Conservation (phyloP, 1,284 basidiomycete species). For the Boletus mariae region DNA sequence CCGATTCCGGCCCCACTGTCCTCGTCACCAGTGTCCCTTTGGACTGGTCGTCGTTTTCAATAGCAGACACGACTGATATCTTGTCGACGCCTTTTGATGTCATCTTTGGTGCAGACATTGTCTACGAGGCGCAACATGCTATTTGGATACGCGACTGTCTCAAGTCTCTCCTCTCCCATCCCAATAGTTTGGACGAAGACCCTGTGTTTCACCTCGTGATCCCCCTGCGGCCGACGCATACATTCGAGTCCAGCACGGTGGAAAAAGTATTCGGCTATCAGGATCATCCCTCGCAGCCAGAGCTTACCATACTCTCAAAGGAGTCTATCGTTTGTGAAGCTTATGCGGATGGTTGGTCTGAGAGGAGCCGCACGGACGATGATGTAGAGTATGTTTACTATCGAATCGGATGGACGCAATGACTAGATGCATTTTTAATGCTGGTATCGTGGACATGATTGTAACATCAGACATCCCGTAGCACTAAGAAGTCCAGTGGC, state of each 20-base stretch:
- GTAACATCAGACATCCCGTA: no score
- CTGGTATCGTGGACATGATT: neutral
- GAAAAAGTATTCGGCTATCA: constrained; percentile 49
- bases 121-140: constrained; percentile 71
- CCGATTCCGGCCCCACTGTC: constrained; percentile 4
- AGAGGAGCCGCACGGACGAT: constrained; percentile 34
- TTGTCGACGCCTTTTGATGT: constrained; percentile 53
- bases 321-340: constrained; percentile 56
- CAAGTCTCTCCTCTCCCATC: constrained; percentile 47
- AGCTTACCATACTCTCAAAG: constrained; percentile 45
- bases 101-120: constrained; percentile 70
- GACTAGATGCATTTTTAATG: neutral
- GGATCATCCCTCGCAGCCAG: constrained; percentile 8
- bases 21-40: constrained; percentile 29
- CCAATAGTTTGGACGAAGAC: constrained; percentile 18
- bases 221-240: constrained; percentile 66
- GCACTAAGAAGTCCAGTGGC: no score
- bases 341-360: constrained; percentile 24
- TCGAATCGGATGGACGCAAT: constrained; percentile 54
- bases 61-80: constrained; percentile 17
- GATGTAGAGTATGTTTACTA: constrained; percentile 64
- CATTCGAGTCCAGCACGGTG: constrained; percentile 54
- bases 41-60: constrained; percentile 65
- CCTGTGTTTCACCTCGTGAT: constrained; percentile 68
- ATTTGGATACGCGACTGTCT: constrained; percentile 64